Evolutionary conservation across 2,329 filamentous ascomycete species (phyloP), one percentile per base, ranked within the genome.

Genomic region (Rutstroemia sp.): DNA sequence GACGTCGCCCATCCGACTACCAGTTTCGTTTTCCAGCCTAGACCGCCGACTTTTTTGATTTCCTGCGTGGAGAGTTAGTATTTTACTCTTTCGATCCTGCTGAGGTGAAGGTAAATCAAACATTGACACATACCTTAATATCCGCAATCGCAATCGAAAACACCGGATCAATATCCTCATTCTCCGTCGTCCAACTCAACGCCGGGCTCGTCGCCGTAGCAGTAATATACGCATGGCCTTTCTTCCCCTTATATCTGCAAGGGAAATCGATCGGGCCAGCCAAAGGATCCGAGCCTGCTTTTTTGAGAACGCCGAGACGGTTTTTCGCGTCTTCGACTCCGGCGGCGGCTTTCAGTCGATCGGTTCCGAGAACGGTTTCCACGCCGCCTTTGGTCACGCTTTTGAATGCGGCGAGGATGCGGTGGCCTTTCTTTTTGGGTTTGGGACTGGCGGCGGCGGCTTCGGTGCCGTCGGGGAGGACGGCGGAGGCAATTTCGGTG

Each of bases 1-100:
- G 83, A 80, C 65, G 89, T 78, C 0, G 87, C 84, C 88, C 89
- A 90, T 0, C 89, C 88, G 0, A 94, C 87, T 1, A 94, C 78
- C 50, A 94, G 73, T 73, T 90, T 92, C 1, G 84, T 83, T 72
- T 94, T 95, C 89, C 89, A 95, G 0, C 89, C 88, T 38, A 92
- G 76, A 0, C 89, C 89, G 4, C 89, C 89, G 1, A 92, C 75
- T 72, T 95, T 95, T 69, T 84, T 87, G 53, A 95, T 67, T 69
- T 92, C 88, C 51, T 64, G 42, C 30, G 44, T 3, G 17, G 48
- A 48, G 19, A 3, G 34, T 17, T 25, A 12, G 9, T 34, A 5
- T 5, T 3, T 0, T 34, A 3, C 12, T 34, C 30, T 12, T 34
- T 34, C n/a, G n/a, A n/a, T n/a, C n/a, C n/a, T n/a, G n/a, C n/a